Evolutionary conservation across 345 rosid genomes (phyloP).

Genomic region (Theobroma cacao): DNA sequence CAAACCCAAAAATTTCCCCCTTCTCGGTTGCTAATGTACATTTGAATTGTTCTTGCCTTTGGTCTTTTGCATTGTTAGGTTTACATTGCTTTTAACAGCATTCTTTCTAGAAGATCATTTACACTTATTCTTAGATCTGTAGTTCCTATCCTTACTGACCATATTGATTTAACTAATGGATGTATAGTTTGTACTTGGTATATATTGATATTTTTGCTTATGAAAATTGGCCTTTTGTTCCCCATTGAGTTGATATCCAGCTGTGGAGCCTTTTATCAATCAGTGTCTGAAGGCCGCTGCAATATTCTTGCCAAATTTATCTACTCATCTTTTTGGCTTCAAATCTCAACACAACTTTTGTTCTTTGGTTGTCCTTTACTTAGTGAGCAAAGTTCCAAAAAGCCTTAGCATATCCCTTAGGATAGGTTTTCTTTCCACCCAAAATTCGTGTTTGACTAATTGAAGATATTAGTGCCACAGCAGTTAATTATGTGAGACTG

Average conservation of each 20-base stretch:
- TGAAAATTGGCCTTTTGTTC: not conserved
- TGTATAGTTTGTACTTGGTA: not conserved
- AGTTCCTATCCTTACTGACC: not conserved
- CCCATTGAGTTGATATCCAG: not conserved
- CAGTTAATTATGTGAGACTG: not conserved
- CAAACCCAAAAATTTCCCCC: not conserved
- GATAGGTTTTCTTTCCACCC: not conserved
- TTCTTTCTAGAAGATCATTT: not conserved
- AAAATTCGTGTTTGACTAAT: not conserved
- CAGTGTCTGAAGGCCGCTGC: not conserved
- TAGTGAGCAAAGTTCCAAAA: not conserved
- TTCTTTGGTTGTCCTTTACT: not conserved
- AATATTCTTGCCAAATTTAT: not conserved
- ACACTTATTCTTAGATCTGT: not conserved
- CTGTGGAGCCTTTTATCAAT: not conserved
- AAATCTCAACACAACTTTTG: not conserved
- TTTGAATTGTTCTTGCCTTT: not conserved
- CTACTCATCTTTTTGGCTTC: not conserved
- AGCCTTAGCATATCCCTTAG: not conserved
- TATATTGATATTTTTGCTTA: not conserved
- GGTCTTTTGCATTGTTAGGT: not conserved
- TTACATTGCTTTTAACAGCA: not conserved
- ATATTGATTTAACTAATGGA: not conserved
- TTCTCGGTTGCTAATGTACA: not conserved
- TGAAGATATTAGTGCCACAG: not conserved